These are phyloP conservation scores for Canavalia ensiformis DNA, from an alignment of 306 rosid genomes.

Conservation along the genomic window DNA sequence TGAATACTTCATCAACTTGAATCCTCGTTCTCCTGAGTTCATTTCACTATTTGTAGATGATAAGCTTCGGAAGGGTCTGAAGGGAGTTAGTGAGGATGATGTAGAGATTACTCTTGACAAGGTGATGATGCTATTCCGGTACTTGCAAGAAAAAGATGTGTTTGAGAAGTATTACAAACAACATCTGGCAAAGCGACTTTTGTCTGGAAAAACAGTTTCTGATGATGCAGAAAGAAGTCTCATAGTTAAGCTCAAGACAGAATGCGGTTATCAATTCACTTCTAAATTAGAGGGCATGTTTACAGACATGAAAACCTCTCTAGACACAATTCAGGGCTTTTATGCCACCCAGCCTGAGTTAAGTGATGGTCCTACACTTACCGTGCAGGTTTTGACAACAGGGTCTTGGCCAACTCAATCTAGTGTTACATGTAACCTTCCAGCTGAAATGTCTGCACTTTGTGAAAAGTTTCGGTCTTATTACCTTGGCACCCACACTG, in stretches of 20 bases:
- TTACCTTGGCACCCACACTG: constrained; percentile 84
- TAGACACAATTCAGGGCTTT: constrained; percentile 86
- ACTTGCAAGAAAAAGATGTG: constrained; percentile 84
- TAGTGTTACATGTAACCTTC: constrained; percentile 76
- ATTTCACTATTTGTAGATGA: constrained; percentile 89
- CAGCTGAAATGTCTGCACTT: constrained; percentile 75
- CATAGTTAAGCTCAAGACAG: constrained; percentile 88
- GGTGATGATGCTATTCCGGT: constrained; percentile 85
- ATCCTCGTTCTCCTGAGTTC: constrained; percentile 79
- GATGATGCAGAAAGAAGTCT: constrained; percentile 91
- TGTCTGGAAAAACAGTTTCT: constrained; percentile 80
- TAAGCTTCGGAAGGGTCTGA: constrained; percentile 80
- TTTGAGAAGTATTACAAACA: constrained; percentile 88
- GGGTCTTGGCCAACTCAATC: constrained; percentile 94
- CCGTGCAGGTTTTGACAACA: constrained; percentile 79
- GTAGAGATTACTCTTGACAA: constrained; percentile 80
- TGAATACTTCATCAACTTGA: constrained; percentile 77
- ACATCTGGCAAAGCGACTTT: constrained; percentile 89
- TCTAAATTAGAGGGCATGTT: constrained; percentile 89
- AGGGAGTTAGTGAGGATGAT: constrained; percentile 86
- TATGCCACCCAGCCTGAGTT: constrained; percentile 63
- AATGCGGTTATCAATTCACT: constrained; percentile 85
- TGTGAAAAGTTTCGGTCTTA: constrained; percentile 78
- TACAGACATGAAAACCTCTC: constrained; percentile 84
- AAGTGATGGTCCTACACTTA: constrained; percentile 78